These are phyloP conservation scores for Neoboletus subvelutipes DNA, from an alignment of 768 basidiomycete species.

Conservation along the genomic window DNA sequence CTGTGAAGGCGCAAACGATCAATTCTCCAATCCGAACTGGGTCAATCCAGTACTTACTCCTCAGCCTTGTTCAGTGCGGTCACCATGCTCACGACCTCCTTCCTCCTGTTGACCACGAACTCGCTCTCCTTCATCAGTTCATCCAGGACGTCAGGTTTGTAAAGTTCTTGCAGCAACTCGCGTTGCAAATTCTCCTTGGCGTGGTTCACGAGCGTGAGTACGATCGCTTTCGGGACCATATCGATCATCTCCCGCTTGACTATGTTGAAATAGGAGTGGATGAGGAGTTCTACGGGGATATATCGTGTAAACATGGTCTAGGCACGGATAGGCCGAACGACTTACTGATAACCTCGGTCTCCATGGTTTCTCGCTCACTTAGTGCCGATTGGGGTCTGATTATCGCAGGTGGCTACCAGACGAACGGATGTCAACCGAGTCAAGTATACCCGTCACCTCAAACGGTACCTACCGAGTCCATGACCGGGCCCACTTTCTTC, in stretches of 20 bases:
- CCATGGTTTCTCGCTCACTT: conserved; percentile 94
- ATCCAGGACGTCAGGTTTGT: conserved; percentile 94
- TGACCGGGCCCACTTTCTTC: conserved; percentile 56
- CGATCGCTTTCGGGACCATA: conserved; percentile 97
- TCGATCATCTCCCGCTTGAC: conserved; percentile 99
- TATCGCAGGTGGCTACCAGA: conserved; percentile 67
- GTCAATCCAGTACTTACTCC: conserved; percentile 68
- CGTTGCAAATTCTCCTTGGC: conserved; percentile 94
- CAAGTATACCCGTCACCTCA: conserved; percentile 13
- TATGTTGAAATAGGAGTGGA: conserved; percentile 96
- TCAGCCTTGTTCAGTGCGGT: conserved; percentile 95
- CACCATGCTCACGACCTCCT: conserved; percentile 93
- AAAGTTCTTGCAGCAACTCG: conserved; percentile 92
- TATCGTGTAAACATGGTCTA: background rate
- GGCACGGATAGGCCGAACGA: conserved; percentile 14
- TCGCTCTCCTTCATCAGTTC: conserved; percentile 96
- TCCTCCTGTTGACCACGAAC: conserved; percentile 82
- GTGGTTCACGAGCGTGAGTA: conserved; percentile 85
- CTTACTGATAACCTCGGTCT: conserved; percentile 99
- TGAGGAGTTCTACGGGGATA: conserved; percentile 72
- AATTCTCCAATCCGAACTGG: conserved; percentile 8
- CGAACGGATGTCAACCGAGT: background rate
- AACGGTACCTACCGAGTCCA: conserved; percentile 52
- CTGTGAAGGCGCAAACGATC: conserved; percentile 30
- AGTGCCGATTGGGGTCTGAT: conserved; percentile 90